Evolutionary conservation across 495 filamentous ascomycete species (phyloP).

Genomic region (Arthonia radiata): DNA sequence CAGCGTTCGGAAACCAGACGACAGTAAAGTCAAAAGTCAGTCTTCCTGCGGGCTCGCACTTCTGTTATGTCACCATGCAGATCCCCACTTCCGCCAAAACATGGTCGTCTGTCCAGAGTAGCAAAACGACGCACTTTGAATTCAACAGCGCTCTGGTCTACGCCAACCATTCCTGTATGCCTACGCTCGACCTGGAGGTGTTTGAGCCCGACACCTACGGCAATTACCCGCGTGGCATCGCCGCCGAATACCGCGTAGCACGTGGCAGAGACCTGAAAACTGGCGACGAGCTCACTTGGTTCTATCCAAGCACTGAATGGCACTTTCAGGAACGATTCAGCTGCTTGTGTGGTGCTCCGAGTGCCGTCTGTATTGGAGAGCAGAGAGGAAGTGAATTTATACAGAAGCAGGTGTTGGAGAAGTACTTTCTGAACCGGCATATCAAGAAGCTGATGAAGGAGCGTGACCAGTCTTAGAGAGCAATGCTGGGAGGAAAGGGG

Average conservation of each 20-base stretch:
- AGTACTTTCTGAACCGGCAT: constrained; percentile 28
- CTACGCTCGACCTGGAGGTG: constrained; percentile 21
- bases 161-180: constrained; percentile 51
- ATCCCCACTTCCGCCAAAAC: constrained; percentile 22
- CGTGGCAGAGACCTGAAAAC: constrained; percentile 20
- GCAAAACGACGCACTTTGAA: constrained; percentile 35
- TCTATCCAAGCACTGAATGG: constrained; percentile 60
- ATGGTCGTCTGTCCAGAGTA: constrained; percentile 46
- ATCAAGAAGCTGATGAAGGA: constrained; percentile 25
- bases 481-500: too few species aligned
- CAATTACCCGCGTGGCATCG: constrained; percentile 33
- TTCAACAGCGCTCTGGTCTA: constrained; percentile 52
- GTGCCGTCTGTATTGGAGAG: constrained; percentile 19
- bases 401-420: constrained; percentile 17
- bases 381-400: constrained; percentile 31
- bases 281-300: constrained; percentile 49
- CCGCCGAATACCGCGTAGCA: constrained; percentile 35
- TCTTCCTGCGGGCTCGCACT: constrained; percentile 35
- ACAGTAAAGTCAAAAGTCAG: too few species aligned
- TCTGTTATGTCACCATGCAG: constrained; percentile 29
- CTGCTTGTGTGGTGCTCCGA: constrained; percentile 30
- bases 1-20: too few species aligned
- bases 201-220: not conserved
- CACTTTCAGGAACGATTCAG: constrained; percentile 48
- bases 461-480: too few species aligned